phyloP scores from a whole-genome alignment of 805 yeast species.

The Candida loeiensis region DNA sequence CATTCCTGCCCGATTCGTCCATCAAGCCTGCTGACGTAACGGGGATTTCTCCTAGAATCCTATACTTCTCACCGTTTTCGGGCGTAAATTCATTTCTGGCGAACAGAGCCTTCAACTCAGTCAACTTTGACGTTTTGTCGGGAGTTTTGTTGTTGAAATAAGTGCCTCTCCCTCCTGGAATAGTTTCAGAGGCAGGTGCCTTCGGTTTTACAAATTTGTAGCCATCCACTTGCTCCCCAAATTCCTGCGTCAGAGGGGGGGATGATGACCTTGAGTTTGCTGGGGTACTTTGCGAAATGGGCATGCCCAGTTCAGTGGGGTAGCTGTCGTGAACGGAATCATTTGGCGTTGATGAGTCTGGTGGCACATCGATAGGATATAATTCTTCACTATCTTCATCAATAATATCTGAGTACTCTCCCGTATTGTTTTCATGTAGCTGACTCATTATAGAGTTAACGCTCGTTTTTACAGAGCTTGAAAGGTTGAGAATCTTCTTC shows the following conservation, averaged over 20 bases:
- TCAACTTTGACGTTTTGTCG: slow-evolving; percentile 6
- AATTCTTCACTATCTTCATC: slow-evolving; percentile 9
- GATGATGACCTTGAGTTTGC: slow-evolving; percentile 38
- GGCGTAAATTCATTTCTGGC: slow-evolving; percentile 12
- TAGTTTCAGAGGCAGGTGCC: slow-evolving; percentile 9
- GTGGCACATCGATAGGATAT: neutral
- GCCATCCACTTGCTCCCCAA: slow-evolving; percentile 40
- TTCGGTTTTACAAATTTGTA: slow-evolving; percentile 39
- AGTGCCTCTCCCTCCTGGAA: neutral
- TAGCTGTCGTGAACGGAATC: slow-evolving; percentile 7
- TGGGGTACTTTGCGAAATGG: slow-evolving; percentile 43
- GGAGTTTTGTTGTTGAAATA: slow-evolving; percentile 19
- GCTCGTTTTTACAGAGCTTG: slow-evolving; percentile 29
- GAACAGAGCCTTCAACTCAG: slow-evolving; percentile 11
- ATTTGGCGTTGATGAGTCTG: slow-evolving; percentile 11
- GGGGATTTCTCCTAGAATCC: slow-evolving; percentile 32
- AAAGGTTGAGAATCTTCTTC: slow-evolving; percentile 27
- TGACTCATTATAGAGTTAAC: slow-evolving; percentile 18
- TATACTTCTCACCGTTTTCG: slow-evolving; percentile 13
- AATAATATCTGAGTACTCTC: slow-evolving; percentile 9
- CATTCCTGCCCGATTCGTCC: slow-evolving; percentile 31
- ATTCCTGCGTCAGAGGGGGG: slow-evolving; percentile 26
- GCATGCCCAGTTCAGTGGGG: slow-evolving; percentile 21
- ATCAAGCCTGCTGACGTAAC: slow-evolving; percentile 28
- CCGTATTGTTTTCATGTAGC: slow-evolving; percentile 11